Conservation (phyloP, 352 stramenopile genomes). For the Phytophthora melonis region DNA sequence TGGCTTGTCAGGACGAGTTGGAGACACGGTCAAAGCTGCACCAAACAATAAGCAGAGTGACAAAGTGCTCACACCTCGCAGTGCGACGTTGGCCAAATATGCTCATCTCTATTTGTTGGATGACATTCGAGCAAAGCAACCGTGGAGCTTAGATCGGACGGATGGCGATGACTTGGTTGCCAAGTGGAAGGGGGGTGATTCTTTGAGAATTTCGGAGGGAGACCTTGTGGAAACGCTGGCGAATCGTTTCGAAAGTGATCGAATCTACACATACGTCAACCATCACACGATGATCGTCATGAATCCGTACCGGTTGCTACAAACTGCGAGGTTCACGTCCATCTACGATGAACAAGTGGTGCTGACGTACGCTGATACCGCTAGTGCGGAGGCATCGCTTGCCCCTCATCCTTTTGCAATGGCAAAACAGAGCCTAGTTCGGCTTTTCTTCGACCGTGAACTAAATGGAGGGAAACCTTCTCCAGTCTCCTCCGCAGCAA, state of each 20-base stretch:
- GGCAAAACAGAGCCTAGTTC: slow-evolving; percentile 67
- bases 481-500: slow-evolving; percentile 6
- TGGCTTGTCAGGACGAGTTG: slow-evolving; percentile 41
- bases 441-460: slow-evolving; percentile 48
- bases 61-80: slow-evolving; percentile 61
- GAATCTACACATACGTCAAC: slow-evolving; percentile 71
- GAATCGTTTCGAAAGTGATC: slow-evolving; percentile 55
- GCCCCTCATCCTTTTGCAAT: slow-evolving; percentile 80
- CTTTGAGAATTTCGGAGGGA: slow-evolving; percentile 4
- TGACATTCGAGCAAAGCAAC: slow-evolving; percentile 59
- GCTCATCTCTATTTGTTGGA: slow-evolving; percentile 77
- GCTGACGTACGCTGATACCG: slow-evolving; percentile 62
- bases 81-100: slow-evolving; percentile 82
- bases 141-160: slow-evolving; percentile 64
- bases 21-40: slow-evolving; percentile 9
- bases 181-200: slow-evolving; percentile 1
- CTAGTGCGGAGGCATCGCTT: slow-evolving; percentile 46
- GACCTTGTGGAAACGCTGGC: slow-evolving; percentile 32
- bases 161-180: slow-evolving; percentile 54
- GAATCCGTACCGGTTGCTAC: slow-evolving; percentile 79
- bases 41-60: neutral
- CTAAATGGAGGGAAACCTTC: neutral
- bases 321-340: slow-evolving; percentile 79
- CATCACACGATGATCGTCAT: slow-evolving; percentile 73
- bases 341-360: slow-evolving; percentile 88